A percentile compares a stretch with the other conserved stretches of the same genome.
Conservation (phyloP, 345 rosid species). For the Eucalyptus urophylla region DNA sequence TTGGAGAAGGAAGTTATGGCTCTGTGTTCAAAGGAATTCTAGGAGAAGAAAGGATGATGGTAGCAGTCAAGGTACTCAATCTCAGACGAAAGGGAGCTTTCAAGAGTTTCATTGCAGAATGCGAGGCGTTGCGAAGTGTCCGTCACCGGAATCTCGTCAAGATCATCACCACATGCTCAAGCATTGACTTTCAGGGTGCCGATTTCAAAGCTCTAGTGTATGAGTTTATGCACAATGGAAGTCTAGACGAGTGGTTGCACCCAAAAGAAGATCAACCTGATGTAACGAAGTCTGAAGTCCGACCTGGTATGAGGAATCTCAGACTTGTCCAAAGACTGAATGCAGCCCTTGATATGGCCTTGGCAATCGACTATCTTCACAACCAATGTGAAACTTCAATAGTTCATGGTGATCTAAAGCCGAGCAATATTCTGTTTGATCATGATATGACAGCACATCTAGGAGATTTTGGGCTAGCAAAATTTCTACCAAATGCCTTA, state of each 20-base stretch:
- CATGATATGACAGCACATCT: not conserved
- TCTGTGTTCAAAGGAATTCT: conserved; percentile 12
- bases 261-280: not conserved
- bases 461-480: conserved; percentile 6
- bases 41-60: not conserved
- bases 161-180: conserved; percentile 18
- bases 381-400: not conserved
- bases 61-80: conserved; percentile 29
- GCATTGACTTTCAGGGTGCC: conserved; percentile 9
- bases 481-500: not conserved
- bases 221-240: conserved; percentile 7
- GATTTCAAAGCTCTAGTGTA: conserved; percentile 9
- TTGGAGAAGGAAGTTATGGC: conserved; percentile 11
- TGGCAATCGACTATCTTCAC: conserved; percentile 7
- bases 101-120: conserved; percentile 37
- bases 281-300: not conserved
- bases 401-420: conserved; percentile 7
- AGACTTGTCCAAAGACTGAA: conserved; percentile 1
- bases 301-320: not conserved
- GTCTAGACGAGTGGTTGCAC: not conserved
- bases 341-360: not conserved
- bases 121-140: conserved; percentile 14
- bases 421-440: conserved; percentile 4
- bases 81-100: conserved; percentile 18
- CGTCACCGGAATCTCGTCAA: conserved; percentile 34